Base-by-base conservation (phyloP, 2,329 filamentous ascomycete species). In the Colletotrichum orbiculare region DNA sequence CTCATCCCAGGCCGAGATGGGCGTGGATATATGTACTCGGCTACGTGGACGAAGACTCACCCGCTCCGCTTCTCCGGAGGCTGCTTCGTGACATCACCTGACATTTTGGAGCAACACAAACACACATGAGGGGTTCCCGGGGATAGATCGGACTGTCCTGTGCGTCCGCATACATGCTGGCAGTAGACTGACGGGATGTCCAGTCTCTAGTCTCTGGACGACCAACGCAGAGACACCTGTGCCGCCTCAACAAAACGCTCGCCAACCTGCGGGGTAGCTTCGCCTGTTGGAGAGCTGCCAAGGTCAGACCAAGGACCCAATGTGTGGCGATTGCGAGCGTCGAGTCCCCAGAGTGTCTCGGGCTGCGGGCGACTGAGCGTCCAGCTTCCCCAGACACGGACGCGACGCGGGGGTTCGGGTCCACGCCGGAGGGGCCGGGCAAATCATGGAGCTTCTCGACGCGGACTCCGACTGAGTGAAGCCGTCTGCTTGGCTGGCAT, bases 81-180 rank as follows among this genome's bases (percentile, higher is more conserved):
- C 37, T 62, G 43, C 56, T 50, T 56, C 53, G 62, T 62, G 58
- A 65, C 62, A 62, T 65, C 58, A 62, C 47, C 63, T 54, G 58
- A 54, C 42, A 38, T 12, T 38, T 42, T 38, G 11, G 34, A 5
- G 58, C 52, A 38, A 43, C 47, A 52, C 54, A 33, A 17, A 47
- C 34, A 35, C 34, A 46, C 34, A 53, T 53, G 58, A 56, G 62
- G 52, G 52, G 52, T 46, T 48, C 33, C 52, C 62, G 62, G 62
- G 52, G 58, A 56, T 62, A 62, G 46, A 49, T 62, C 58, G 62
- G 62, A 33, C 45, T 35, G 50, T 39, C 38, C 12, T 54, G 47
- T 17, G 43, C 42, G 47, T 45, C 47, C 48, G 53, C 46, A 62
- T 5, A 25, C 25, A 25, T 25, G 4, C 25, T 25, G 25, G 25